A percentile compares a stretch with the other conserved stretches of the same genome.
These are phyloP conservation scores for Saccharomyces hybrid DNA, from an alignment of 1,139 yeast species.

Conservation along the genomic window DNA sequence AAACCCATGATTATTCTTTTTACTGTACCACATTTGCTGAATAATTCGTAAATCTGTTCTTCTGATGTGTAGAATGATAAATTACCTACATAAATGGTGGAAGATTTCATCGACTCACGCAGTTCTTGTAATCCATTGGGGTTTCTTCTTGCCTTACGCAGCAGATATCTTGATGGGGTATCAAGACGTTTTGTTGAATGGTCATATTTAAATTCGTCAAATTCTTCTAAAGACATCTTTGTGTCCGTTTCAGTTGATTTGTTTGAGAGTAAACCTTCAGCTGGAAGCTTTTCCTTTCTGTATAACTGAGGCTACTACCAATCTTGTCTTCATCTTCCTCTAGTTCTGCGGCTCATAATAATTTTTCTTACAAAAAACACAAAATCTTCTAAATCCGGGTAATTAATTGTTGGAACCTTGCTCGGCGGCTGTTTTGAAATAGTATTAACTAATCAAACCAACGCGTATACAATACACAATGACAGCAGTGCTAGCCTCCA, in stretches of 20 bases:
- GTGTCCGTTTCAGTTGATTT: not conserved
- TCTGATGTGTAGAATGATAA: slow-evolving; percentile 82
- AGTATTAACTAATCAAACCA: too few relatives aligned
- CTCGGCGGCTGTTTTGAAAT: too few relatives aligned
- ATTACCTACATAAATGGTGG: slow-evolving; percentile 84
- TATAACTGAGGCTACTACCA: not conserved
- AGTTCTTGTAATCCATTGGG: slow-evolving; percentile 47
- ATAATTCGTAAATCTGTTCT: slow-evolving; percentile 83
- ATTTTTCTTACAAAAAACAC: too few relatives aligned
- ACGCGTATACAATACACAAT: too few relatives aligned
- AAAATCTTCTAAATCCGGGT: too few relatives aligned
- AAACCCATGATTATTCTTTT: slow-evolving; percentile 85
- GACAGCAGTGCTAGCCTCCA: too few relatives aligned
- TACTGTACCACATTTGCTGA: slow-evolving; percentile 70
- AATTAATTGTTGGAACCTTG: too few relatives aligned
- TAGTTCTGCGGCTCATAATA: too few relatives aligned
- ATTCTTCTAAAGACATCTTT: slow-evolving; percentile 34
- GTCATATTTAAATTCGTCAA: slow-evolving; percentile 35
- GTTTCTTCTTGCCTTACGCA: slow-evolving; percentile 59
- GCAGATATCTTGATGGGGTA: slow-evolving; percentile 66
- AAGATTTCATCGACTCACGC: slow-evolving; percentile 53
- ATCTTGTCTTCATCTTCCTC: too few relatives aligned
- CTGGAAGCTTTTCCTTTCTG: not conserved
- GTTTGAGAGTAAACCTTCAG: not conserved
- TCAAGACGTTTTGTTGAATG: slow-evolving; percentile 64